Conservation (phyloP, 768 basidiomycete genomes). For the Hygrophoropsis aurantiaca region DNA sequence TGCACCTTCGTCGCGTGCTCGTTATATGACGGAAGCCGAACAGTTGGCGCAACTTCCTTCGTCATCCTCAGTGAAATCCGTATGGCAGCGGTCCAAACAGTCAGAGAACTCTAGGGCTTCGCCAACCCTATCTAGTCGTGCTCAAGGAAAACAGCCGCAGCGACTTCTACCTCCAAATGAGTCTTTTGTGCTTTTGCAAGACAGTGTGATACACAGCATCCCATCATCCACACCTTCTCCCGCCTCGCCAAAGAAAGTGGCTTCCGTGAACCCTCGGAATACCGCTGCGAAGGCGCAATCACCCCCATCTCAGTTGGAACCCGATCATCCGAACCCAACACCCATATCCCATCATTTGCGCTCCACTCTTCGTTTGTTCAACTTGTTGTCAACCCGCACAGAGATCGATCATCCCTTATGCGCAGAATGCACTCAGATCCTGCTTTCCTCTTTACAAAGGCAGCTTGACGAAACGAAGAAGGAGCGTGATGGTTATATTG, state of each 20-base stretch:
- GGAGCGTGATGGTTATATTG: slow-evolving; percentile 90
- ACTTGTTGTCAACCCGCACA: slow-evolving; percentile 71
- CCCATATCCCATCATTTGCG: slow-evolving; percentile 78
- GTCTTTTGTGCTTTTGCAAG: slow-evolving; percentile 89
- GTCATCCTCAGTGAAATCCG: slow-evolving; percentile 53
- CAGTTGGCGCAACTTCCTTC: slow-evolving; percentile 48
- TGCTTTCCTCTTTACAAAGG: slow-evolving; percentile 71
- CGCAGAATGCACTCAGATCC: slow-evolving; percentile 85
- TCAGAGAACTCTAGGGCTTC: slow-evolving; percentile 31
- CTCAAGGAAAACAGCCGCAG: slow-evolving; percentile 61
- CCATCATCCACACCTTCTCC: slow-evolving; percentile 52
- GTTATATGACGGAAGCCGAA: slow-evolving; percentile 40
- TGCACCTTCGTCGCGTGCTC: slow-evolving; percentile 41
- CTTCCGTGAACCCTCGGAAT: slow-evolving; percentile 36
- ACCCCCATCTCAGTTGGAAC: slow-evolving; percentile 41
- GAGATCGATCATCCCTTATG: slow-evolving; percentile 94
- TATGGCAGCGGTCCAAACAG: slow-evolving; percentile 61
- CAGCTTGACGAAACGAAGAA: slow-evolving; percentile 89
- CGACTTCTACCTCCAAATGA: slow-evolving; percentile 67
- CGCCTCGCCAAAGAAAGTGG: slow-evolving; percentile 42
- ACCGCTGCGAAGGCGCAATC: slow-evolving; percentile 22
- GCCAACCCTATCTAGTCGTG: slow-evolving; percentile 49
- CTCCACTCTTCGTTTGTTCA: slow-evolving; percentile 73
- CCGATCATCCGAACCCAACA: slow-evolving; percentile 61
- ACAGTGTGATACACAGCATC: slow-evolving; percentile 73